Conservation (phyloP, 805 yeast species). For the Saccharomycopsis capsularis region DNA sequence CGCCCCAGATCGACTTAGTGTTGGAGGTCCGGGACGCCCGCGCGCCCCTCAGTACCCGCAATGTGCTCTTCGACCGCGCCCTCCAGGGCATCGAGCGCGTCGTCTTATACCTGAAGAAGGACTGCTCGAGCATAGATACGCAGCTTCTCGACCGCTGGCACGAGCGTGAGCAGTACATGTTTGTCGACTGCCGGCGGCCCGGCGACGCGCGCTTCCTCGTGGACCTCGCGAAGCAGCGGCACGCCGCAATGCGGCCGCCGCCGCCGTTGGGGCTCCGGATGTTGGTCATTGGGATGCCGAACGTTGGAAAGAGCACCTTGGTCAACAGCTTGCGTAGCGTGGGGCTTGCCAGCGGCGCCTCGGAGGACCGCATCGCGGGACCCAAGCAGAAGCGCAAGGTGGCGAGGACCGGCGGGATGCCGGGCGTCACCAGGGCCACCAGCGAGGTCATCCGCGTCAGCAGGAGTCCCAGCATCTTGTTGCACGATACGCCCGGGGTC, state of each 20-base stretch:
- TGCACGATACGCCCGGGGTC: conserved; percentile 93
- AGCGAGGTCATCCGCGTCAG: conserved; percentile 66
- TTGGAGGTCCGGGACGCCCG: conserved; percentile 83
- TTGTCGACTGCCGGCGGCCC: conserved; percentile 50
- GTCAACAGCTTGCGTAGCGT: conserved; percentile 58
- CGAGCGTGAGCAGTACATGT: conserved; percentile 38
- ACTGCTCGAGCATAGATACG: conserved; percentile 43
- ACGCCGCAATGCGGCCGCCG: conserved; percentile 45
- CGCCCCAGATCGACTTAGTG: conserved; percentile 76
- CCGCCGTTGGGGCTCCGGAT: conserved; percentile 80
- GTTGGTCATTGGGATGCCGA: conserved; percentile 90
- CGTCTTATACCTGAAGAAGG: conserved; percentile 75
- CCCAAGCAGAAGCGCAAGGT: conserved; percentile 44
- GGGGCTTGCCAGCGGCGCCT: conserved; percentile 23
- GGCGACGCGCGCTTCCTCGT: conserved; percentile 46
- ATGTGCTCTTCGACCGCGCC: conserved; percentile 66
- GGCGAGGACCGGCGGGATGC: conserved; percentile 77
- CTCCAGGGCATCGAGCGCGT: conserved; percentile 41
- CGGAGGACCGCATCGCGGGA: conserved; percentile 23
- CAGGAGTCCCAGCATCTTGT: conserved; percentile 52
- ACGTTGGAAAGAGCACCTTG: conserved; percentile 91
- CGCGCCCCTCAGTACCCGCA: conserved; percentile 81
- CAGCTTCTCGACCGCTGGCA: conserved; percentile 44
- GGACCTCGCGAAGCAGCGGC: conserved; percentile 39
- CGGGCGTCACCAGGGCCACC: conserved; percentile 82